Base-by-base conservation (phyloP, 2,329 filamentous ascomycete species). In the Cadophora sp. region DNA sequence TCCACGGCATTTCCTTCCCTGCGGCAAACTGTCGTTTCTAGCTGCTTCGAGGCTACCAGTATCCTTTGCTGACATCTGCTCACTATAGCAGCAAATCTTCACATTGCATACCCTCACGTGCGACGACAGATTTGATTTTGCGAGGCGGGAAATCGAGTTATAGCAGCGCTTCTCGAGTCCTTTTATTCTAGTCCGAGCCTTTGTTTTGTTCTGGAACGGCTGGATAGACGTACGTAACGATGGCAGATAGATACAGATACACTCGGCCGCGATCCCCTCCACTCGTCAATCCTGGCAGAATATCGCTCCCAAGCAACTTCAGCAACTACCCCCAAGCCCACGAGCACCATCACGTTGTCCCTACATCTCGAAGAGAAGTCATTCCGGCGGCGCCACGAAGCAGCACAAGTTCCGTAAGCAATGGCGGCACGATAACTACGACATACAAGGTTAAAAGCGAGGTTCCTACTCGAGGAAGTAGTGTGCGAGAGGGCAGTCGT, bases 361-460 rank as follows among this genome's bases (percentile, higher is more conserved):
- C 86, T 22, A 77, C 81, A 34, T 72, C 71, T 7, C 73, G 76
- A 66, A 80, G 79, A 29, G 77, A 78, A 62, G 53, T 72, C 26
- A 77, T 80, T 69, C 74, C 79, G 62, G 69, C 77, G 46, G 69
- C 77, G 46, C 69, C 77, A 59, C 81, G 74, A 76, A 81, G 73
- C 72, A 77, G 72, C 71, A 79, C 73, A 64, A 79, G 79, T 29
- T 69, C 73, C 34, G 68, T 72, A 43, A 73, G 59, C 62, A 68
- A 65, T 27, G 70, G 69, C 24, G 71, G 70, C 76, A 80, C 75
- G 72, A 80, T 85, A 11, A 83, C 85, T 22, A 86, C 85, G 60
- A 85, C 86, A 12, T 89, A 89, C 73, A 84, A 85, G 63, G 82
- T 87, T 64, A 82, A 82, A 66, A 83, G 85, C 59, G 87, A 89